Evolutionary conservation across 495 filamentous ascomycete genomes (phyloP).

Genomic region (Immersiella caudata): DNA sequence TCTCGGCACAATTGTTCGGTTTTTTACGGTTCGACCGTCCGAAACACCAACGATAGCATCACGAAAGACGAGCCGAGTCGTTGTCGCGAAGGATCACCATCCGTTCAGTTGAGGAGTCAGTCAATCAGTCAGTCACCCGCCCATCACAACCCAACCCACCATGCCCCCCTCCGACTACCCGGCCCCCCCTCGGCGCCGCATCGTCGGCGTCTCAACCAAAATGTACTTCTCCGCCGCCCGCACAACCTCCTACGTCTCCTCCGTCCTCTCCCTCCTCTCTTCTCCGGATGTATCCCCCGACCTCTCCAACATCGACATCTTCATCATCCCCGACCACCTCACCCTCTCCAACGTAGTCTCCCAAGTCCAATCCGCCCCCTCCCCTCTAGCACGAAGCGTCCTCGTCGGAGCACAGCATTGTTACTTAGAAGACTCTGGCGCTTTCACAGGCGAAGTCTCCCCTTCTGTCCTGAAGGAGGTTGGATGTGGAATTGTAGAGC

Average conservation of each 20-base stretch:
- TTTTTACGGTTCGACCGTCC: neutral
- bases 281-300: slow-evolving; percentile 39
- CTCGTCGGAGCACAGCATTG: slow-evolving; percentile 77
- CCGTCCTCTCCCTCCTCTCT: slow-evolving; percentile 50
- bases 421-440: slow-evolving; percentile 64
- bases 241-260: slow-evolving; percentile 64
- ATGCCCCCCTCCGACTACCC: neutral
- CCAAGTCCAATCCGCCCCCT: slow-evolving; percentile 49
- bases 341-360: slow-evolving; percentile 60
- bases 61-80: neutral
- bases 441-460: slow-evolving; percentile 78
- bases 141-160: neutral
- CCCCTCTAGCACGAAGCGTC: slow-evolving; percentile 40
- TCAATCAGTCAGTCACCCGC: neutral
- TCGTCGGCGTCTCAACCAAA: slow-evolving; percentile 79
- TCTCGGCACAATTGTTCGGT: neutral
- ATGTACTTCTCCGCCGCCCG: slow-evolving; percentile 76
- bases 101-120: neutral
- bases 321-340: slow-evolving; percentile 76
- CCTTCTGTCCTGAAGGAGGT: slow-evolving; percentile 64
- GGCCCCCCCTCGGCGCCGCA: slow-evolving; percentile 58
- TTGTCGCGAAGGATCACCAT: neutral
- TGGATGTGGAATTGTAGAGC: slow-evolving; percentile 70
- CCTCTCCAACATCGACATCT: slow-evolving; percentile 52
- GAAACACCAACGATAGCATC: neutral